Base-by-base conservation (phyloP, 1,284 basidiomycete genomes). In the Ceratorhiza oryzae-sativae region DNA sequence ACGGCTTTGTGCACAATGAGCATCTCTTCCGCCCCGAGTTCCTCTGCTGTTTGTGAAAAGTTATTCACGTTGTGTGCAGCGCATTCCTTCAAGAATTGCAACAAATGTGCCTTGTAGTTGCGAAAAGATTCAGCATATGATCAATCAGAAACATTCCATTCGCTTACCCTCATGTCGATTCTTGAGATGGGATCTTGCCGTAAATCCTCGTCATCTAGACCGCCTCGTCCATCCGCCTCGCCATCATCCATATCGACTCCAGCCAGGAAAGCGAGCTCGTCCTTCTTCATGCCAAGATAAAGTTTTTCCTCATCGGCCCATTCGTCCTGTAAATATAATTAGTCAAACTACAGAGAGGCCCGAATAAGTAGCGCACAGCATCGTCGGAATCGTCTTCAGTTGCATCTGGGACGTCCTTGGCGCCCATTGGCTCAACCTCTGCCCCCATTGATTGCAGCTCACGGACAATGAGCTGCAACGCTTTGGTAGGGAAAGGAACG, bases 401-500 rank as follows among this genome's bases (percentile, higher is more conserved):
- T 13, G 79, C 80, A 5, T 77, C 76, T 53, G 88, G 88, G 34
- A 88, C 81, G 25, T 87, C 86, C 67, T 83, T 83, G 32, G 78
- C 78, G 48, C 84, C 84, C 48, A 84, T 85, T 68, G 85, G 84
- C 3, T 85, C 84, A 62, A 83, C 82, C 60, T 88, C 83, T 76
- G 92, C 91, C 20, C 89, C 89, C 59, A 87, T 87, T 12, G 87
- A 86, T 76, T 91, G 90, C 20, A 96, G 83, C 75, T 98, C 95
- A 72, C 90, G 89, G 53, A 98, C 79, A 20, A 98, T 83, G 20
- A 98, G 83, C 80, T 98, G 98, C 79, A 98, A 84, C 1, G 90
- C 92, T 81, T 98, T 98, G 72, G 94, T 88, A 0, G 90, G 91
- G 87, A 98, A 97, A 0, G 92, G 85, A 51, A 97, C 88, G 48